phyloP scores from a whole-genome alignment of 2,329 filamentous ascomycete genomes.

The Pseudogymnoascus sp. region DNA sequence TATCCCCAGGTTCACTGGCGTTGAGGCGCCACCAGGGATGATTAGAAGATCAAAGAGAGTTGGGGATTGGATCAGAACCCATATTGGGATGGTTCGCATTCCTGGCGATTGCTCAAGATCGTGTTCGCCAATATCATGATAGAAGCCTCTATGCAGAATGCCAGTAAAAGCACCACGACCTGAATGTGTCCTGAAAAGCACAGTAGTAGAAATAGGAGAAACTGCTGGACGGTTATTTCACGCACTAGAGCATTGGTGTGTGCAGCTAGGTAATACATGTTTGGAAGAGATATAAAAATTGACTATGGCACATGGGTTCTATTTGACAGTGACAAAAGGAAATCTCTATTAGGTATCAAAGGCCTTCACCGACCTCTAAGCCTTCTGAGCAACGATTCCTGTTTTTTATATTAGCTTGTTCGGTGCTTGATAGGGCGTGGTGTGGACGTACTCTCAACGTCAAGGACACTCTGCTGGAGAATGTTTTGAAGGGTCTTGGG shows the following conservation, averaged over 20 bases:
- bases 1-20: not conserved
- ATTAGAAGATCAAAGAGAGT: not conserved
- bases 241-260: not conserved
- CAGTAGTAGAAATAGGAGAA: not conserved
- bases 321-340: constrained; percentile 9
- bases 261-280: constrained; percentile 1
- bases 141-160: too few relatives aligned
- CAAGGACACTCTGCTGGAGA: constrained; percentile 87
- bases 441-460: constrained; percentile 76
- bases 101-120: not conserved
- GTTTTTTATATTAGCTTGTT: not conserved
- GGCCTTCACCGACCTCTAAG: not conserved
- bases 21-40: not conserved
- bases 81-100: not conserved
- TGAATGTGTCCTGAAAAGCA: not conserved
- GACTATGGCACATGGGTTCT: constrained; percentile 10
- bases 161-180: not conserved
- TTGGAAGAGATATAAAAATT: constrained; percentile 7
- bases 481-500: constrained; percentile 97
- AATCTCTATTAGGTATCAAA: constrained; percentile 6
- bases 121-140: not conserved
- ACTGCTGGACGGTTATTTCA: not conserved
- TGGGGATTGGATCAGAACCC: not conserved
- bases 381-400: constrained; percentile 11
- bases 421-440: not conserved